Percentiles rank a stretch among this genome's conserved stretches.
Evolutionary conservation across 2,329 filamentous ascomycete genomes (phyloP).

Genomic region (Emmonsiellopsis sp.): DNA sequence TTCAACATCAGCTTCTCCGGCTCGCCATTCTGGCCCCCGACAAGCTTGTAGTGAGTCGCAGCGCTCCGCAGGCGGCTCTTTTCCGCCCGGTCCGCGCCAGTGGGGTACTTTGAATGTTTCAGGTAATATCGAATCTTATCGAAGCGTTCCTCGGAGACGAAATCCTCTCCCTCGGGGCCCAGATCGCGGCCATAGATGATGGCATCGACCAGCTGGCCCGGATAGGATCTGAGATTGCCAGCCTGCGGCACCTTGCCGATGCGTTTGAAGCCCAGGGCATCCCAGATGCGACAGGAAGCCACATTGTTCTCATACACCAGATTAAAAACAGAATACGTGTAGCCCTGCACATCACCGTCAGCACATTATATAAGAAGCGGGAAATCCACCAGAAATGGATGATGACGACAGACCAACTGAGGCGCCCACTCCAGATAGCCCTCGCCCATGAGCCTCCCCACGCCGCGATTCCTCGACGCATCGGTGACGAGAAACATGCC

Average conservation of each 20-base stretch:
- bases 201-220: slow-evolving; percentile 60
- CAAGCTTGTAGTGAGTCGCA: slow-evolving; percentile 87
- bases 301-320: slow-evolving; percentile 91
- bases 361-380: background rate
- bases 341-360: slow-evolving; percentile 45
- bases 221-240: slow-evolving; percentile 60
- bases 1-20: slow-evolving; percentile 84
- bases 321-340: slow-evolving; percentile 89
- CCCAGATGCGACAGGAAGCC: slow-evolving; percentile 83
- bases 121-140: slow-evolving; percentile 98
- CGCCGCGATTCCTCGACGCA: slow-evolving; percentile 62
- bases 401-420: slow-evolving; percentile 39
- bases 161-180: slow-evolving; percentile 61
- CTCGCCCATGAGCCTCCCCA: slow-evolving; percentile 67
- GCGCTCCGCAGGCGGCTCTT: slow-evolving; percentile 90
- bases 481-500: slow-evolving; percentile 66
- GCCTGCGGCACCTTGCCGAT: slow-evolving; percentile 72
- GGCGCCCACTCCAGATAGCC: slow-evolving; percentile 69
- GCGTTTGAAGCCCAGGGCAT: slow-evolving; percentile 82
- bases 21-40: slow-evolving; percentile 39
- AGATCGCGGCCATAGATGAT: slow-evolving; percentile 65
- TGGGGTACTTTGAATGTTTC: slow-evolving; percentile 86
- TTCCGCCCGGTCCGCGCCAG: slow-evolving; percentile 85
- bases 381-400: slow-evolving; percentile 19
- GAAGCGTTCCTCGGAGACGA: slow-evolving; percentile 90